A percentile compares a stretch with the other conserved stretches of the same genome.
These are phyloP conservation scores for Physcomitrellopsis africana DNA, from an alignment of 225 moss, liverwort and hornwort species.

Conservation along the genomic window DNA sequence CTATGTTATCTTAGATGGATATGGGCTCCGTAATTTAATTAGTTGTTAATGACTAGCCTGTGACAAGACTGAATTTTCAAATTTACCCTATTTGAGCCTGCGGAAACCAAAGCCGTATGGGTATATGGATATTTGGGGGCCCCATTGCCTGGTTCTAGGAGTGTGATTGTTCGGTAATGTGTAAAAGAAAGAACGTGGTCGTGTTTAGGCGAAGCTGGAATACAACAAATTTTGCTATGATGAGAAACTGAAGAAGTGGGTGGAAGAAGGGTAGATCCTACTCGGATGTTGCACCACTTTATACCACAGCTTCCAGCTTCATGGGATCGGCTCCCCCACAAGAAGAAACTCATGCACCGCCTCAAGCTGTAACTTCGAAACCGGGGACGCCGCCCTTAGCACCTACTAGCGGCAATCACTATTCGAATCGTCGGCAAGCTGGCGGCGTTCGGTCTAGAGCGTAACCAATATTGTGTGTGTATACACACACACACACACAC, in stretches of 20 bases:
- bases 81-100: not conserved
- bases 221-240: constrained; percentile 92
- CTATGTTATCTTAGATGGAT: not conserved
- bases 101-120: too few relatives aligned
- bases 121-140: not conserved
- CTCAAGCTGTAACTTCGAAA: constrained; percentile 47
- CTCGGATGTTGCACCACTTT: constrained; percentile 66
- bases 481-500: not conserved
- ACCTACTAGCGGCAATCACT: constrained; percentile 78
- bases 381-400: constrained; percentile 92
- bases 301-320: constrained; percentile 64
- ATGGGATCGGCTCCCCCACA: constrained; percentile 40
- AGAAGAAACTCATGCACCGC: constrained; percentile 49
- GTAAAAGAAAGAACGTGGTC: constrained; percentile 10
- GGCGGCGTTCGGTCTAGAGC: constrained; percentile 80
- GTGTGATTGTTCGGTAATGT: not conserved
- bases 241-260: constrained; percentile 93
- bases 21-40: not conserved
- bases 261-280: constrained; percentile 92
- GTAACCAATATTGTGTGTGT: constrained; percentile 41
- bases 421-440: constrained; percentile 77
- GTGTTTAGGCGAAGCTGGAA: constrained; percentile 80
- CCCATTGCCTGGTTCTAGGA: not conserved
- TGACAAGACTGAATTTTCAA: not conserved
- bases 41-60: not conserved